Percentiles rank a stretch among this genome's conserved stretches.
These are phyloP conservation scores for Silene uniflora DNA, from an alignment of 148 eudicot species.

Conservation along the genomic window DNA sequence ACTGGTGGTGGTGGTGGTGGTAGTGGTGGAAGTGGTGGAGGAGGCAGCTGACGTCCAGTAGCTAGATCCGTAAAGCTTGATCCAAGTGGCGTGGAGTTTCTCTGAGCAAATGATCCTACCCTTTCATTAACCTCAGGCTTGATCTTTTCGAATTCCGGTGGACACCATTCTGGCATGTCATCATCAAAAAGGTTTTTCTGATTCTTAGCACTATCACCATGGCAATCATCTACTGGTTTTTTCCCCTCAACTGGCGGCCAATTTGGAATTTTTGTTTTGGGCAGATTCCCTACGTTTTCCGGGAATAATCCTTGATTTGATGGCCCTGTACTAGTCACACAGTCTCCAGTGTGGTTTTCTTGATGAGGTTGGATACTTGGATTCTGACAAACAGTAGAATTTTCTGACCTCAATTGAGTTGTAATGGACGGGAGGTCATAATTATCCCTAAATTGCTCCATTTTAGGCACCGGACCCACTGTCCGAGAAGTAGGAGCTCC, in stretches of 20 bases:
- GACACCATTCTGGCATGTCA: slow-evolving; percentile 88
- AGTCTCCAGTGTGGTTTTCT: slow-evolving; percentile 16
- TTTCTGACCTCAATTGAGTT: slow-evolving; percentile 28
- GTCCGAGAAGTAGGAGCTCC: slow-evolving; percentile 26
- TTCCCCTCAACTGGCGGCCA: slow-evolving; percentile 19
- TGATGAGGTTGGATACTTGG: slow-evolving; percentile 15
- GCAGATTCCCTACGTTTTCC: slow-evolving; percentile 16
- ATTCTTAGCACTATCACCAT: neutral
- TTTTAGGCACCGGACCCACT: slow-evolving; percentile 11
- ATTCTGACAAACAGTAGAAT: slow-evolving; percentile 13
- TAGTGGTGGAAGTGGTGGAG: slow-evolving; percentile 5
- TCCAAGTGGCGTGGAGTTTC: slow-evolving; percentile 13
- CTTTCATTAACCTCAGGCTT: slow-evolving; percentile 25
- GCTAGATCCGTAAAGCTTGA: slow-evolving; percentile 26
- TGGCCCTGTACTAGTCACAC: slow-evolving; percentile 17
- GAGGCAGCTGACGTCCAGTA: slow-evolving; percentile 34
- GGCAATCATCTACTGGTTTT: slow-evolving; percentile 1
- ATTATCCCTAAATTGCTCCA: neutral
- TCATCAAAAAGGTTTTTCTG: slow-evolving; percentile 44
- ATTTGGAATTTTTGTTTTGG: slow-evolving; percentile 20
- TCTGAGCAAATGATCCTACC: slow-evolving; percentile 15
- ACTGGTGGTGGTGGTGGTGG: neutral
- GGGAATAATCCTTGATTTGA: slow-evolving; percentile 24
- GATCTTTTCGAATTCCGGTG: slow-evolving; percentile 38
- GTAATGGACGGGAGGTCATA: slow-evolving; percentile 6